Evolutionary conservation across 306 rosid genomes (phyloP), one percentile per base, ranked within the genome.

Genomic region (Amphicarpaea edgeworthii): DNA sequence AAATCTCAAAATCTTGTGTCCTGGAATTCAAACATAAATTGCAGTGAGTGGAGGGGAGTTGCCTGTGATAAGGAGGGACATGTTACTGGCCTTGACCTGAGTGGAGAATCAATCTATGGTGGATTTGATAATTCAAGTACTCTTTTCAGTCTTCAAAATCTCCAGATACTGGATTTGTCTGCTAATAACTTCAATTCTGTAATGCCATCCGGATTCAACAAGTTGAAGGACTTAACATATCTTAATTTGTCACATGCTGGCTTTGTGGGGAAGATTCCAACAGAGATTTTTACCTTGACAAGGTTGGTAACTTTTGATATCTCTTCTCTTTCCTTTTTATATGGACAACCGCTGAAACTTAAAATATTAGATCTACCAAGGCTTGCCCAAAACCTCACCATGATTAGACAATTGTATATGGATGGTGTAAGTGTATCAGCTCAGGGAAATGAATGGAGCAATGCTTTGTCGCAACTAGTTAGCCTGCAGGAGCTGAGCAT

Each of bases 381-480:
- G 51, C 57, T 86, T 17, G 45, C 81, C 37, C 57, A 58, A 30
- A 83, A 84, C 21, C 54, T 92, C 49, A n/a, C 46, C 0, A 12
- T 60, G 45, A 72, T 92, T 30, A 8, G 3, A 1, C 69, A 82
- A 73, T 50, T 90, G 5, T 37, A 68, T 85, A 74, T 90, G 0
- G 91, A 92, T 83, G 86, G 89, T 64, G 70, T 84, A 0, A 24
- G 6, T 7, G 70, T 88, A 75, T 53, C 87, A 28, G 81, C 78
- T 1, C 15, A 1, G n/a, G 88, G 88, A 23, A 17, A 70, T 2
- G 70, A 83, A n/a, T 88, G 97, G 97, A 6, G 89, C 32, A 34
- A 57, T 11, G 79, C 81, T 5, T 16, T 86, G 40, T 68, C 76
- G 24, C 53, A 2, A 1, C 7, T 84, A 16, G 63, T n/a, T 37